Base-by-base conservation (phyloP, 108 stramenopile species). In the Ochromonas danica region DNA sequence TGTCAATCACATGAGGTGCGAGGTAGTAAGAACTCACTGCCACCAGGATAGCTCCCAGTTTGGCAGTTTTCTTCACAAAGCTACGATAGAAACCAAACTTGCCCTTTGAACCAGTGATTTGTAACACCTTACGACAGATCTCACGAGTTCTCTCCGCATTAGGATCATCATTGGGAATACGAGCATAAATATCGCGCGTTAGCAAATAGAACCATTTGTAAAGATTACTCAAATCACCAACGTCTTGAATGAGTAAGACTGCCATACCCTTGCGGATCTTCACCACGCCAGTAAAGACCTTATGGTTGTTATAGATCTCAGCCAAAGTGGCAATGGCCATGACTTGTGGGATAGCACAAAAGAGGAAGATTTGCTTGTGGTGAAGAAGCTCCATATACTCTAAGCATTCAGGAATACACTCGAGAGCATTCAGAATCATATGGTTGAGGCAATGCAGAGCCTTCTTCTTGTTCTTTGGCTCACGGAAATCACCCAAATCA, bases 301-400 rank as follows among this genome's bases (percentile, higher is more conserved):
- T 81, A 1, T 71, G 75, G 82, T 98, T 99, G 81, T 88, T 80
- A 83, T 93, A 97, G 74, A 93, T 90, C 80, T 95, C 93, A 61
- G 93, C 94, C 75, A 99, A 85, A 0, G 98, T 99, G 14, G 98
- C 96, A 78, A 98, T 97, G n/a, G 98, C 98, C 98, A 99, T 99
- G 17, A 98, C 96, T 82, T 85, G 85, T 25, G 98, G 98, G 77
- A 99, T 97, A 38, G 98, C 98, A 81, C 98, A 99, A 82, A 99
- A 99, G 1, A 93, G 89, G 81, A 98, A 97, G 31, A 99, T 87
- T 77, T 97, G 94, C 0, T 85, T 74, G 78, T 93, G 92, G 40
- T 88, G 77, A 1, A 99, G 81, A 70, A 90, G 86, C 0, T 87
- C 89, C 81, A 99, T 81, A 89, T 99, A 99, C 1, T 83, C 83